Evolutionary conservation across 2,329 filamentous ascomycete species (phyloP).

Genomic region (Colletotrichum liriopes): DNA sequence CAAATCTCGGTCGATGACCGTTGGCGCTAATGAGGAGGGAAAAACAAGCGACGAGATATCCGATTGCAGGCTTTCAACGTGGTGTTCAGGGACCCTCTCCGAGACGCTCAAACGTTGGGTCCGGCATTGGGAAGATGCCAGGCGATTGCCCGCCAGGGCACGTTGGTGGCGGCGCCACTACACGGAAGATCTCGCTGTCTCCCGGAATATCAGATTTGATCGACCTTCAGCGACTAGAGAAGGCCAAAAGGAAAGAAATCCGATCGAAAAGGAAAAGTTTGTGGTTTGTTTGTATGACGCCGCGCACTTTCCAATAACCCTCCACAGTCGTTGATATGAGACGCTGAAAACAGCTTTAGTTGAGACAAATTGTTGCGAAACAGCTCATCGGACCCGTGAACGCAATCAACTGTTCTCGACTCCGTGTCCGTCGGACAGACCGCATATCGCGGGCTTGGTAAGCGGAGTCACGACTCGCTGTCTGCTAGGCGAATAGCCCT

Average conservation of each 20-base stretch:
- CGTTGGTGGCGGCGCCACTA: constrained; percentile 34
- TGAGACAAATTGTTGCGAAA: neutral
- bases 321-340: neutral
- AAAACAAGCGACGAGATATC: neutral
- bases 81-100: constrained; percentile 1
- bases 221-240: neutral
- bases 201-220: constrained; percentile 4
- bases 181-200: constrained; percentile 16
- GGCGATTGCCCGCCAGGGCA: neutral
- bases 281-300: neutral
- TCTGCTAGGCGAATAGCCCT: neutral
- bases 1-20: neutral
- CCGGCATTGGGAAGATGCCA: neutral
- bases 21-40: constrained; percentile 10
- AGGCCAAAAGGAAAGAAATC: neutral
- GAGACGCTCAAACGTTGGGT: neutral
- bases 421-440: constrained; percentile 15
- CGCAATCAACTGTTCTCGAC: constrained; percentile 4
- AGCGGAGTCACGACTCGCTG: neutral
- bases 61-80: constrained; percentile 15
- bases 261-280: neutral
- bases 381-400: neutral
- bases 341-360: neutral
- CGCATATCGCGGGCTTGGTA: neutral
- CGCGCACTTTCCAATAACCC: neutral